Evolutionary conservation across 2,329 filamentous ascomycete species (phyloP).

Genomic region (Fusarium marasasianum): DNA sequence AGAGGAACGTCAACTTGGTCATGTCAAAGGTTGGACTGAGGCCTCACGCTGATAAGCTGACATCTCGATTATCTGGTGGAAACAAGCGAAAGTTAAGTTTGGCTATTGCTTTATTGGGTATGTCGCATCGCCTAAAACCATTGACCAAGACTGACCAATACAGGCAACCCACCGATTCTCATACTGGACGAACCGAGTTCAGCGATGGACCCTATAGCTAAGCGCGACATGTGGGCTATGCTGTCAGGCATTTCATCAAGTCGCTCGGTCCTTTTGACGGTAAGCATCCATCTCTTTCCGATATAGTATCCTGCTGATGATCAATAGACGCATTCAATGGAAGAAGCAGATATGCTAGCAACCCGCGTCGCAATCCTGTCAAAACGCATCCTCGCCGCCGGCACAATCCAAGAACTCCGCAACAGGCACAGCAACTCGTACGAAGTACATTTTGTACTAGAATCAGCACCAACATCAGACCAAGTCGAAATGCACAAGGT

Average conservation of each 20-base stretch:
- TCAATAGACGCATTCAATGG: conserved; percentile 74
- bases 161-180: conserved; percentile 71
- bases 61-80: conserved; percentile 75
- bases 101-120: conserved; percentile 77
- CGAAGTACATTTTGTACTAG: conserved; percentile 79
- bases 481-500: neutral
- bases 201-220: conserved; percentile 78
- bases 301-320: neutral
- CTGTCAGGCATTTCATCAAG: conserved; percentile 72
- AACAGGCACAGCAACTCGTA: conserved; percentile 76
- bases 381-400: conserved; percentile 80
- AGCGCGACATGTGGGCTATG: conserved; percentile 80
- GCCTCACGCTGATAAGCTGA: conserved; percentile 70
- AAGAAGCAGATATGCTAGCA: conserved; percentile 80
- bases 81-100: conserved; percentile 81
- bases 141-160: neutral
- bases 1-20: conserved; percentile 56
- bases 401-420: conserved; percentile 73
- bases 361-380: conserved; percentile 76
- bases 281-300: neutral
- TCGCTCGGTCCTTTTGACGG: conserved; percentile 73
- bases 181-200: conserved; percentile 79
- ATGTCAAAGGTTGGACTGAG: conserved; percentile 72
- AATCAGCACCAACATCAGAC: conserved; percentile 74
- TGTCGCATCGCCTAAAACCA: fast-evolving